phyloP scores from a whole-genome alignment of 768 basidiomycete genomes.

The Suillus weaverae region DNA sequence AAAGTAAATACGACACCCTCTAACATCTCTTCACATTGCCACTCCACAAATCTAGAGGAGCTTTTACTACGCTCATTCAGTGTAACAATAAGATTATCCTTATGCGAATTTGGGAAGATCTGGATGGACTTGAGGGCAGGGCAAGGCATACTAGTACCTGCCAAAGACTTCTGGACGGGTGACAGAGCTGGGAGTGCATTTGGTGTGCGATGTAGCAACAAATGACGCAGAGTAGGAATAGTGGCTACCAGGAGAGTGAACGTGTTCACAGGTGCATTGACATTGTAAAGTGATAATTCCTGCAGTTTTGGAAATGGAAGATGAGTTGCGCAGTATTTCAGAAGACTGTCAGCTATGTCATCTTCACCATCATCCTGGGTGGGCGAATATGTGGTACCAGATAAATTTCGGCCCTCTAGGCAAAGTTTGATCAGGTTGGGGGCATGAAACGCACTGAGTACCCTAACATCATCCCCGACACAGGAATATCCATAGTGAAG shows the following conservation, averaged over 20 bases:
- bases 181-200: slow-evolving; percentile 17
- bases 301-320: slow-evolving; percentile 37
- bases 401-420: slow-evolving; percentile 42
- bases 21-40: too few species aligned
- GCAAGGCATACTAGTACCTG: slow-evolving; percentile 8
- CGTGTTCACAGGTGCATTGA: slow-evolving; percentile 25
- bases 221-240: slow-evolving; percentile 17
- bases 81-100: slow-evolving; percentile 13
- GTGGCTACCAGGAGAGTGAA: slow-evolving; percentile 18
- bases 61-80: slow-evolving; percentile 12
- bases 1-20: too few species aligned
- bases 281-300: slow-evolving; percentile 35
- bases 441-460: slow-evolving; percentile 44
- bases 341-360: slow-evolving; percentile 38
- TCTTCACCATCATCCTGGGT: slow-evolving; percentile 32
- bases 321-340: slow-evolving; percentile 30
- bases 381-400: slow-evolving; percentile 32
- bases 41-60: too few species aligned
- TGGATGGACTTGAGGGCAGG: slow-evolving; percentile 11
- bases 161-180: slow-evolving; percentile 16
- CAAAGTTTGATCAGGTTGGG: slow-evolving; percentile 38
- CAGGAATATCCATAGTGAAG: slow-evolving; percentile 48
- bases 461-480: slow-evolving; percentile 33
- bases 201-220: slow-evolving; percentile 23
- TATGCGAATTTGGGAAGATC: slow-evolving; percentile 15